Percentiles rank a stretch among this genome's conserved stretches.
These are phyloP conservation scores for Erodium texanum DNA, from an alignment of 441 rosid species.

Conservation along the genomic window DNA sequence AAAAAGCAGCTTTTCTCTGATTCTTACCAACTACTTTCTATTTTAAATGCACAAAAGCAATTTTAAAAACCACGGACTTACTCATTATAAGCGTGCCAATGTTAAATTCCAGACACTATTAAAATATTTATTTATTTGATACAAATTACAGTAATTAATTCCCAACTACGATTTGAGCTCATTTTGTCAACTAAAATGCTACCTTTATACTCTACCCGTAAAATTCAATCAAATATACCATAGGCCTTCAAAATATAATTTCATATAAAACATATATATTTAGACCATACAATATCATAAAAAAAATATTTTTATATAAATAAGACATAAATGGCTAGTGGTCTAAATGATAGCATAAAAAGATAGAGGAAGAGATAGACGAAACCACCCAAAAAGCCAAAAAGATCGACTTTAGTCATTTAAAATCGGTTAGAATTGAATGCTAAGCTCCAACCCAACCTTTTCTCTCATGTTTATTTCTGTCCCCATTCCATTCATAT, in stretches of 20 bases:
- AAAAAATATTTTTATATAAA: too few species aligned
- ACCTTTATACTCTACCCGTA: too few species aligned
- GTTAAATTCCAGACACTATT: not conserved
- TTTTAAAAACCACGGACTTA: not conserved
- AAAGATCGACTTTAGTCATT: not conserved
- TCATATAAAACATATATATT: too few species aligned
- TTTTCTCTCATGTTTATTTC: not conserved
- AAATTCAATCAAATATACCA: too few species aligned
- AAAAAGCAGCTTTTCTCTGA: not conserved
- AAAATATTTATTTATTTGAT: too few species aligned
- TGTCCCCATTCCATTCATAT: not conserved
- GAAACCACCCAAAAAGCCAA: not conserved
- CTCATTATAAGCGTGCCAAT: not conserved
- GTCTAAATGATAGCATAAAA: not conserved
- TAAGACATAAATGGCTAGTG: not conserved
- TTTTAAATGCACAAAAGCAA: not conserved
- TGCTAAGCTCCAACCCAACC: not conserved
- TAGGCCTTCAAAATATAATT: too few species aligned
- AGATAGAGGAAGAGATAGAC: not conserved
- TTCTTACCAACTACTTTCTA: not conserved
- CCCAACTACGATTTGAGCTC: too few species aligned
- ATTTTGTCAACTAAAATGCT: too few species aligned
- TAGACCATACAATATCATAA: too few species aligned
- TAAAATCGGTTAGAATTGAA: not conserved
- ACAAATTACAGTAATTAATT: too few species aligned